Conservation (phyloP, 2,329 filamentous ascomycete species). For the Pseudocercospora ulei region DNA sequence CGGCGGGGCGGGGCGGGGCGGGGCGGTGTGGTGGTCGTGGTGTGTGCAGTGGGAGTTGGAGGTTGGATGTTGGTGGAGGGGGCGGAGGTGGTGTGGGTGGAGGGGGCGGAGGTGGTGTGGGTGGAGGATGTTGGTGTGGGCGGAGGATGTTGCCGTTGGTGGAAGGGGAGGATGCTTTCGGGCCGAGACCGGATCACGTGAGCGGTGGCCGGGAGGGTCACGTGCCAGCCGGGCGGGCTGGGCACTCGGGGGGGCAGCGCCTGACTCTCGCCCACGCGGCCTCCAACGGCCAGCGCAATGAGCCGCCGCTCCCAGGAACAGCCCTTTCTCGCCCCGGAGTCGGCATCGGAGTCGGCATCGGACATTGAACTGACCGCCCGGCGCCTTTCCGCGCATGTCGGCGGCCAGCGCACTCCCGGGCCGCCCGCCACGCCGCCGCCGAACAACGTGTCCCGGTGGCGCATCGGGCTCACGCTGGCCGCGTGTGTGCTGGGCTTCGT, state of each 20-base stretch:
- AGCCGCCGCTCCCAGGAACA: constrained; percentile 19
- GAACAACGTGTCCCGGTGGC: constrained; percentile 17
- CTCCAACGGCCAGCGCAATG: constrained; percentile 13
- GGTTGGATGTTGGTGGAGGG: no score
- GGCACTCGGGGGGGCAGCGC: no score
- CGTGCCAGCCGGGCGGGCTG: not conserved
- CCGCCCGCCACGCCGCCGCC: constrained; percentile 16
- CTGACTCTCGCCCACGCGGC: constrained; percentile 1
- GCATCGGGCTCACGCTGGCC: constrained; percentile 24
- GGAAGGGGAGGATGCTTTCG: no score
- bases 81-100: no score
- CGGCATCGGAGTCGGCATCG: no score
- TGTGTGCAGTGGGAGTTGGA: not conserved
- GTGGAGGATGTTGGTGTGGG: no score
- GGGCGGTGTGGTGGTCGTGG: not conserved
- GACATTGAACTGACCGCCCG: constrained; percentile 20
- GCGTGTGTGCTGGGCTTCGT: constrained; percentile 29
- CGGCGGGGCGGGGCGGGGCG: not conserved
- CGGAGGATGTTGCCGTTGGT: no score
- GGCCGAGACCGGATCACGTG: no score
- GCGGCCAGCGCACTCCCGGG: constrained; percentile 21
- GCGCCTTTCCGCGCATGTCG: no score
- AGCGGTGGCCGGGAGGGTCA: no score
- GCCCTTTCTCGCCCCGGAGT: constrained; percentile 19
- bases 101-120: no score